phyloP scores from a whole-genome alignment of 169 alveolate genomes.

The Eimeria praecox region DNA sequence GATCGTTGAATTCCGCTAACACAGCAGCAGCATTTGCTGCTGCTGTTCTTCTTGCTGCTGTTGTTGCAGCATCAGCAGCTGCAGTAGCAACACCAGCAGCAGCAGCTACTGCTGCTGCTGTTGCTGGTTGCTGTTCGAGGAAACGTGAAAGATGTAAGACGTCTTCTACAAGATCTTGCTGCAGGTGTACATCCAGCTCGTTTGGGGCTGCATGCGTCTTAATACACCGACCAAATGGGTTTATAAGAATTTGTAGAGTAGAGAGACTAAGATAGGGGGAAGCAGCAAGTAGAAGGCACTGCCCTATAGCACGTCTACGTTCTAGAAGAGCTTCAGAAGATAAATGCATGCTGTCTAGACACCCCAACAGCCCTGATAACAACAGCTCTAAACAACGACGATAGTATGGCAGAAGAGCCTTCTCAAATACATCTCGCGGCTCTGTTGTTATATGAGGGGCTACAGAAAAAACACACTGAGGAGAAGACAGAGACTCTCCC shows the following conservation, averaged over 20 bases:
- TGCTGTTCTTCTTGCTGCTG: background rate
- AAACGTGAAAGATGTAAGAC: slow-evolving; percentile 37
- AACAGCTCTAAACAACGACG: slow-evolving; percentile 63
- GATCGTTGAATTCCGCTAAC: background rate
- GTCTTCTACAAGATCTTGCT: slow-evolving; percentile 62
- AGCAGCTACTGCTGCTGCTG: background rate
- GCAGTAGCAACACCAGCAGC: background rate
- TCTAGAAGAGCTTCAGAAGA: background rate
- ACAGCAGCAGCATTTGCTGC: background rate
- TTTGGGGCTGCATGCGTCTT: slow-evolving; percentile 13
- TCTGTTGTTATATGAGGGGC: background rate
- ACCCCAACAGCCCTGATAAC: slow-evolving; percentile 30
- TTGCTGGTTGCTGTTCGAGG: slow-evolving; percentile 3
- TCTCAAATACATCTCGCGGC: background rate
- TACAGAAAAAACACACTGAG: background rate
- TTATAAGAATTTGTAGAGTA: background rate
- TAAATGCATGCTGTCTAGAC: background rate
- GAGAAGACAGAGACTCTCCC: background rate
- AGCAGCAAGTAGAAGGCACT: slow-evolving; percentile 11
- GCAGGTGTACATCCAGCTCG: slow-evolving; percentile 46
- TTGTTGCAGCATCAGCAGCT: background rate
- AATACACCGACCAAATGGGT: background rate
- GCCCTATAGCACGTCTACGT: background rate
- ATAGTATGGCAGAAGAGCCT: slow-evolving; percentile 53
- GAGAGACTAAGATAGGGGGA: background rate